Percentiles rank a stretch among this genome's conserved stretches.
phyloP scores from a whole-genome alignment of 2,329 filamentous ascomycete species.

The Aspergillus phoenicis region DNA sequence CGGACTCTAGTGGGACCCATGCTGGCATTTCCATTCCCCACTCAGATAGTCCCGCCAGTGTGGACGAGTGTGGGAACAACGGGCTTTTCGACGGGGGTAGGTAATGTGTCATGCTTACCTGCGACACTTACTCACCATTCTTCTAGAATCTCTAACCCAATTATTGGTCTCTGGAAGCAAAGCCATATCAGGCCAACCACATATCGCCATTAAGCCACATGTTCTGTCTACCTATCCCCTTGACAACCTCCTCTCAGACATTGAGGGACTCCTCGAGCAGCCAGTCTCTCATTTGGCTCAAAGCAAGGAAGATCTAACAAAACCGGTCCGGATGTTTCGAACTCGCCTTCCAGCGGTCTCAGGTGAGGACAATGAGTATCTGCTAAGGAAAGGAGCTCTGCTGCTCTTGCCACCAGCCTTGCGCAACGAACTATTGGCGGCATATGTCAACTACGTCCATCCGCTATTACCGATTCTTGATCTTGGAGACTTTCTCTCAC shows the following conservation, averaged over 20 bases:
- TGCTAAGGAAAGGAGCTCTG: not conserved
- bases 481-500: conserved; percentile 10
- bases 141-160: not conserved
- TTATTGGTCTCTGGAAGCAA: not conserved
- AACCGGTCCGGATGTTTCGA: not conserved
- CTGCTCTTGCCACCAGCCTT: not conserved
- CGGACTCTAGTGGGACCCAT: not conserved
- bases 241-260: not conserved
- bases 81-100: not conserved
- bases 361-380: not conserved
- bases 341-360: not conserved
- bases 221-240: not conserved
- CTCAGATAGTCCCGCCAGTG: not conserved
- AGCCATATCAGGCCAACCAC: not conserved
- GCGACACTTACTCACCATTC: not conserved
- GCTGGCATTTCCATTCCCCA: not conserved
- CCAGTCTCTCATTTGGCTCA: not conserved
- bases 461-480: conserved; percentile 16
- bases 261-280: not conserved
- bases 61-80: not conserved
- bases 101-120: not conserved
- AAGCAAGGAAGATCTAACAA: not conserved
- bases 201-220: not conserved
- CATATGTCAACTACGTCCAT: conserved; percentile 20
- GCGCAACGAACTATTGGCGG: not conserved